Evolutionary conservation across 305 asterid species (phyloP).

Genomic region (Fraxinus greggii): DNA sequence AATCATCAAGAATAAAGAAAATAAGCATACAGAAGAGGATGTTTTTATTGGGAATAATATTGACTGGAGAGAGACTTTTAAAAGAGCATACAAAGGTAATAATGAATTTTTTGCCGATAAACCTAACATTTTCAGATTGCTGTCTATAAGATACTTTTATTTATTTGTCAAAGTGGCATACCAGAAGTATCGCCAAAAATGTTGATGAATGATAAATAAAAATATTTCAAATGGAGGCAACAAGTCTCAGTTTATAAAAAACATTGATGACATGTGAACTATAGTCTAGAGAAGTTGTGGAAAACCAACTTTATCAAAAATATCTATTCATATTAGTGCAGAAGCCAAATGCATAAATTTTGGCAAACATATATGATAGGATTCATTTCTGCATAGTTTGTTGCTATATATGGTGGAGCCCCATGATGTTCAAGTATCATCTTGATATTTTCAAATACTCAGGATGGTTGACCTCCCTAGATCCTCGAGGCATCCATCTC

Average conservation of each 20-base stretch:
- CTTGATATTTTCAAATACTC: not conserved
- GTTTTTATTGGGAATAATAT: constrained; percentile 17
- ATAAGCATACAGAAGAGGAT: constrained; percentile 12
- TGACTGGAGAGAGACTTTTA: constrained; percentile 51
- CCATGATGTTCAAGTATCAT: not conserved
- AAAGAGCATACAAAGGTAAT: constrained; percentile 51
- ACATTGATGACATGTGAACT: not conserved
- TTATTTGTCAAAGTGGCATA: not conserved
- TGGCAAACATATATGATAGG: not conserved
- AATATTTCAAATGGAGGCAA: not conserved
- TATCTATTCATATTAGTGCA: not conserved
- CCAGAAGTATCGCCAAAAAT: not conserved
- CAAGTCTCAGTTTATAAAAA: not conserved
- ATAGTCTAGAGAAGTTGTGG: not conserved
- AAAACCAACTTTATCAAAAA: not conserved
- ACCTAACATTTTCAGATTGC: not conserved
- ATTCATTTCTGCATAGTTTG: not conserved
- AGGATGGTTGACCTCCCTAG: not conserved
- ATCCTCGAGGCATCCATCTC: not conserved
- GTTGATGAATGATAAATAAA: not conserved
- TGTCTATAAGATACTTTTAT: not conserved
- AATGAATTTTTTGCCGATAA: not conserved
- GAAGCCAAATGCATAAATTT: not conserved
- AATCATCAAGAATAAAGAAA: constrained; percentile 10
- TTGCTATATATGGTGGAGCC: not conserved